Evolutionary conservation across 306 rosid genomes (phyloP).

Genomic region (Rosa multiflora): DNA sequence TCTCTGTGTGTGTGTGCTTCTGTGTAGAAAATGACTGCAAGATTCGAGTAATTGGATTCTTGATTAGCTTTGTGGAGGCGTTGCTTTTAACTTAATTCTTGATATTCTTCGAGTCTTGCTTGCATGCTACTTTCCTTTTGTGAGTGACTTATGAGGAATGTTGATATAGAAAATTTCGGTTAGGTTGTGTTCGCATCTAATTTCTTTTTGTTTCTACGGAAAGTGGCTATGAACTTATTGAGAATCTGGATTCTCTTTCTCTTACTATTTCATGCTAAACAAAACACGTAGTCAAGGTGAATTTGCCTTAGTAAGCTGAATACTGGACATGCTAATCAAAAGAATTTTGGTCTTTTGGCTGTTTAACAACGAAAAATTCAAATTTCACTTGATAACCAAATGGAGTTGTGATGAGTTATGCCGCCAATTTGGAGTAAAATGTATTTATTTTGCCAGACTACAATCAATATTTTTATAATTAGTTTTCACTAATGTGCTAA

Average conservation of each 20-base stretch:
- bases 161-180: neutral
- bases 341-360: neutral
- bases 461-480: neutral
- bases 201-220: too few relatives aligned
- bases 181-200: neutral
- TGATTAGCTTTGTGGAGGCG: neutral
- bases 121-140: neutral
- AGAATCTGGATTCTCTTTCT: neutral
- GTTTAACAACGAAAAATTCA: neutral
- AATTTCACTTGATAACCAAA: neutral
- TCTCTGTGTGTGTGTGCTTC: neutral
- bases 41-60: neutral
- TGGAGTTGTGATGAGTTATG: neutral
- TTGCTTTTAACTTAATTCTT: neutral
- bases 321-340: neutral
- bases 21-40: neutral
- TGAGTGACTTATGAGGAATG: neutral
- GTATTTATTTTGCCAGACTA: neutral
- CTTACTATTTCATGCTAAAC: neutral
- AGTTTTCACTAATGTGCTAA: neutral
- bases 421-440: neutral
- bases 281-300: too few relatives aligned
- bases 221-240: neutral
- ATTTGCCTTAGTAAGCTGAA: neutral
- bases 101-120: neutral